Conservation (phyloP, 2,329 filamentous ascomycete genomes). For the Colletotrichum musae region DNA sequence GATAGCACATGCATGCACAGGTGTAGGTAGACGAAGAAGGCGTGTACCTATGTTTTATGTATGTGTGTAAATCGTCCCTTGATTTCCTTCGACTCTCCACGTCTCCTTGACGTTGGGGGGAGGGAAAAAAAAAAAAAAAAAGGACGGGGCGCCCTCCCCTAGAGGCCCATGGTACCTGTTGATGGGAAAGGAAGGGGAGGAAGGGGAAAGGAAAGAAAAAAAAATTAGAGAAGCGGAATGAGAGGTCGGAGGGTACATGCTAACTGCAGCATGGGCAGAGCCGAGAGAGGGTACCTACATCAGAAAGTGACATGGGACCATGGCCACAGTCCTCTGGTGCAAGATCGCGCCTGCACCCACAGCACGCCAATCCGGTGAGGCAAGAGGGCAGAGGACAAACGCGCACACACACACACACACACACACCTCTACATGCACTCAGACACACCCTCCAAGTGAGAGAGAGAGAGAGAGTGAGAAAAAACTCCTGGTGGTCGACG, state of each 20-base stretch:
- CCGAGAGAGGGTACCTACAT: conserved; percentile 36
- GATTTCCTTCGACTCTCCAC: conserved; percentile 5
- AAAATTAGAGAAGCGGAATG: conserved; percentile 28
- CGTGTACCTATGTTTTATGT: background rate
- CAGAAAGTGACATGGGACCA: conserved; percentile 29
- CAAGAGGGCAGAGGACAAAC: conserved; percentile 14
- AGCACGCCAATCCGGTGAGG: conserved; percentile 33
- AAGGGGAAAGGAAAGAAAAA: background rate
- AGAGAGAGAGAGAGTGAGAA: background rate
- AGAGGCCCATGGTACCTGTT: conserved; percentile 19
- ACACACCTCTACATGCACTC: background rate
- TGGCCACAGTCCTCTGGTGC: conserved; percentile 24
- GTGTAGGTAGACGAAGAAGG: background rate
- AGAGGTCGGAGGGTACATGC: conserved; percentile 37
- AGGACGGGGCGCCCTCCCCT: conserved; percentile 12
- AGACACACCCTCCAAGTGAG: conserved; percentile 3
- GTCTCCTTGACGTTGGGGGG: conserved; percentile 26
- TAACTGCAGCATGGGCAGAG: conserved; percentile 34
- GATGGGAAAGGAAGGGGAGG: conserved; percentile 21
- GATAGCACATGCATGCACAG: conserved; percentile 14
- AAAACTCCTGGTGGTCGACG: conserved; percentile 8
- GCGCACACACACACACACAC: conserved; percentile 5
- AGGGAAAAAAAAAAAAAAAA: background rate
- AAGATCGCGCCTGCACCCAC: conserved; percentile 34
- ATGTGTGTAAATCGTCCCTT: conserved; percentile 30